Conservation (phyloP, 371 early-diverging fungal species). For the Chytridium lagenaria region DNA sequence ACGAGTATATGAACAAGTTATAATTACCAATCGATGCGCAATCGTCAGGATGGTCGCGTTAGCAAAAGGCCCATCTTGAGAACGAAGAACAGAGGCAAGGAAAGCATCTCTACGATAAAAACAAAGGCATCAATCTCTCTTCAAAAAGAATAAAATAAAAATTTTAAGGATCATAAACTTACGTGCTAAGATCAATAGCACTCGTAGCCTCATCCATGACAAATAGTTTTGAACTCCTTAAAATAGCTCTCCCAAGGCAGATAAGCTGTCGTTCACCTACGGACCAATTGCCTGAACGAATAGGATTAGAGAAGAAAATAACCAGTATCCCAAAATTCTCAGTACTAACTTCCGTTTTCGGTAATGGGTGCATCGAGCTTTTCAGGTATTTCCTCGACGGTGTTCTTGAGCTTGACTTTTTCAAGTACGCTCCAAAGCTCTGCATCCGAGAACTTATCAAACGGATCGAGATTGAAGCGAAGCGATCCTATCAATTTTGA, state of each 20-base stretch:
- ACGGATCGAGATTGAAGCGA: slow-evolving; percentile 81
- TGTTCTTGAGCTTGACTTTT: slow-evolving; percentile 59
- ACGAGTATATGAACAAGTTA: background rate
- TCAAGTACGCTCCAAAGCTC: slow-evolving; percentile 76
- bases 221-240: slow-evolving; percentile 23
- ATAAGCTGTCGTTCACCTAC: slow-evolving; percentile 65
- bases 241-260: slow-evolving; percentile 37
- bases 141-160: background rate
- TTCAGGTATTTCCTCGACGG: slow-evolving; percentile 44
- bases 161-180: too few species aligned
- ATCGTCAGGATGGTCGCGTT: slow-evolving; percentile 67
- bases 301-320: background rate
- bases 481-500: slow-evolving; percentile 57
- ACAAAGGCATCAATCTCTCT: background rate
- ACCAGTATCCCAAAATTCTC: slow-evolving; percentile 12
- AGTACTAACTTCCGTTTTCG: slow-evolving; percentile 43
- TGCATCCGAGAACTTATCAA: slow-evolving; percentile 66
- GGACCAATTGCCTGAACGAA: slow-evolving; percentile 11
- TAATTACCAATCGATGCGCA: slow-evolving; percentile 62
- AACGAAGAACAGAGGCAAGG: background rate
- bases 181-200: slow-evolving; percentile 55
- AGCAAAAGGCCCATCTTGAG: slow-evolving; percentile 43
- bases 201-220: slow-evolving; percentile 61
- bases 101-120: background rate
- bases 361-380: slow-evolving; percentile 43